Base-by-base conservation (phyloP, 257 asterid species). In the Nicotiana otophora region DNA sequence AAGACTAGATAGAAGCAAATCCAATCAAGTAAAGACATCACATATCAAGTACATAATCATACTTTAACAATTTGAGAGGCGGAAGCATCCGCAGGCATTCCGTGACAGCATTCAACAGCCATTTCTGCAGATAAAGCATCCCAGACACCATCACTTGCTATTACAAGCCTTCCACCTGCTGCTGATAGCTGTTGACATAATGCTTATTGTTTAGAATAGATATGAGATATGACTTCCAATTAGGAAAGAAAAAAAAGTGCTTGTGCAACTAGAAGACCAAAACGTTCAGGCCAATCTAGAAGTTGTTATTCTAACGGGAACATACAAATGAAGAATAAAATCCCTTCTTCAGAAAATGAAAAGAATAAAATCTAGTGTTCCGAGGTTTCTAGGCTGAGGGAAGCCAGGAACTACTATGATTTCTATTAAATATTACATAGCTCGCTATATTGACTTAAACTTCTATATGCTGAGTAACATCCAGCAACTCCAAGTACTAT, bases 121-220 rank as follows among this genome's bases (percentile, higher is more conserved):
- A 84, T 58, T 90, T 96, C 99, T 62, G 99, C 92, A 77, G 98
- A 85, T 84, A 96, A 10, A 70, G 99, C 95, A 66, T 96, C 99
- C 99, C 99, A 96, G 87, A 96, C 99, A 77, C 99, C 99, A 33
- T 96, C 99, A 60, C 99, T 96, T 63, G 98, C 91, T 89, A 96
- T 88, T 51, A 96, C 86, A 72, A 96, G 91, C 89, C 98, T 90
- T 78, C 99, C 99, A 83, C 99, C 99, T 17, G 92, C 90, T 20
- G 98, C 84, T 58, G 99, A 86, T 65, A 96, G 88, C 99, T 96
- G 97, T 89, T 86, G 68, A 86, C 63, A 77, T 63, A 63, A 55
- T 78, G 82, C 53, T 72, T 34, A 82, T 51, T 7, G 14, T 48
- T 72, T 75, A 75, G 80, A 51, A 28, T 63, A 75, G 46, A 53